These are phyloP conservation scores for Pseudonitzschia pungens DNA, from an alignment of 108 stramenopile genomes.

Conservation along the genomic window DNA sequence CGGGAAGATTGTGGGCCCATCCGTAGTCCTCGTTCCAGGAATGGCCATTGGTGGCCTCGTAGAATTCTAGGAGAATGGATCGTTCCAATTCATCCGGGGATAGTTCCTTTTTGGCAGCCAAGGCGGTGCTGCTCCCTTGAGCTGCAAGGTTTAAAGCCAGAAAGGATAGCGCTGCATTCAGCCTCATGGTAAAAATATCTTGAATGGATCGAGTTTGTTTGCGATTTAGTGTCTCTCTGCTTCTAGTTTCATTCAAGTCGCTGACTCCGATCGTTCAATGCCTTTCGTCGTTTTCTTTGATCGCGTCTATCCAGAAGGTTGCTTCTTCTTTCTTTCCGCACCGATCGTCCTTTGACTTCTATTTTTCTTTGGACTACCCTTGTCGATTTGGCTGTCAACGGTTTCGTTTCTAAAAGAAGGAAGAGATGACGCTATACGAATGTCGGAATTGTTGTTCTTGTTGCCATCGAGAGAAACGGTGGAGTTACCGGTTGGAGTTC, in stretches of 20 bases:
- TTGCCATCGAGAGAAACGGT: no score
- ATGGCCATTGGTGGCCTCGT: constrained; percentile 27
- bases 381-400: no score
- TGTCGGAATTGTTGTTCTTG: no score
- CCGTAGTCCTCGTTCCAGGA: constrained; percentile 36
- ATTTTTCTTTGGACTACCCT: no score
- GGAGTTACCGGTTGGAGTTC: no score
- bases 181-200: neutral
- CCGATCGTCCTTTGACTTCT: no score
- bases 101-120: neutral
- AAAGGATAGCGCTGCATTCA: neutral
- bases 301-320: neutral
- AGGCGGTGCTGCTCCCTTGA: neutral
- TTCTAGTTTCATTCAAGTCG: no score
- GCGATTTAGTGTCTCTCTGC: no score
- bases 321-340: neutral
- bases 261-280: no score
- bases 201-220: no score
- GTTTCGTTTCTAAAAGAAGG: no score
- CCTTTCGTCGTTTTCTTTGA: neutral
- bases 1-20: constrained; percentile 26
- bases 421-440: no score
- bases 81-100: constrained; percentile 16
- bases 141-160: neutral
- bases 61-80: constrained; percentile 32